Evolutionary conservation across 306 rosid species (phyloP).

Genomic region (Cucurbita moschata): DNA sequence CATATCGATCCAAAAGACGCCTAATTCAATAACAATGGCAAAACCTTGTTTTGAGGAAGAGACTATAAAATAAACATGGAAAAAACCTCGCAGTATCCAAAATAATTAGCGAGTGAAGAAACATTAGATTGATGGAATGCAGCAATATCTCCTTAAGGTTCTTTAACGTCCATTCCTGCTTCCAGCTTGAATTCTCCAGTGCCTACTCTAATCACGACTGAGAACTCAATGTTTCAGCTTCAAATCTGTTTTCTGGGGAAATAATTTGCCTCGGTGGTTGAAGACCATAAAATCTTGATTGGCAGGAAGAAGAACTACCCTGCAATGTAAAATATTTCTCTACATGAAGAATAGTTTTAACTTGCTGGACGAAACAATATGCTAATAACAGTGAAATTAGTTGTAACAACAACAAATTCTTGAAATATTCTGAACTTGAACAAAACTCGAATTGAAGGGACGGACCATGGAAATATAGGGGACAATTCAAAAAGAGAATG

Average conservation of each 20-base stretch:
- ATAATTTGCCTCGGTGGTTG: constrained; percentile 69
- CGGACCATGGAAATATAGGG: neutral
- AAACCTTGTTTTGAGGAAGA: neutral
- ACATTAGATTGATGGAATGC: neutral
- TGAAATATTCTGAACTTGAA: neutral
- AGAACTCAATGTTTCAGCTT: constrained; percentile 32
- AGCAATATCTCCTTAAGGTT: neutral
- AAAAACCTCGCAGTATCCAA: neutral
- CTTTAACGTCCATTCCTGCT: neutral
- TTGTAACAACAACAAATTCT: neutral
- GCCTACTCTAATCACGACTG: neutral
- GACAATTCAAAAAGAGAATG: neutral
- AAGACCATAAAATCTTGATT: constrained; percentile 76
- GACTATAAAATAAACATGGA: neutral
- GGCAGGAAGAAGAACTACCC: constrained; percentile 64
- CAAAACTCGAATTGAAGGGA: neutral
- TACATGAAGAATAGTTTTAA: neutral
- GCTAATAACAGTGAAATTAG: neutral
- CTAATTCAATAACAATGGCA: neutral
- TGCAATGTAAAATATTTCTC: constrained; percentile 22
- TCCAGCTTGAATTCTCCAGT: neutral
- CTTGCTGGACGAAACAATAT: neutral
- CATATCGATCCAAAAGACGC: neutral
- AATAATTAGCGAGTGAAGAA: neutral
- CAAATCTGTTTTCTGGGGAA: constrained; percentile 34